A percentile compares a stretch with the other conserved stretches of the same genome.
Evolutionary conservation across 805 yeast genomes (phyloP).

Genomic region (Nakazawaea molendinolei): DNA sequence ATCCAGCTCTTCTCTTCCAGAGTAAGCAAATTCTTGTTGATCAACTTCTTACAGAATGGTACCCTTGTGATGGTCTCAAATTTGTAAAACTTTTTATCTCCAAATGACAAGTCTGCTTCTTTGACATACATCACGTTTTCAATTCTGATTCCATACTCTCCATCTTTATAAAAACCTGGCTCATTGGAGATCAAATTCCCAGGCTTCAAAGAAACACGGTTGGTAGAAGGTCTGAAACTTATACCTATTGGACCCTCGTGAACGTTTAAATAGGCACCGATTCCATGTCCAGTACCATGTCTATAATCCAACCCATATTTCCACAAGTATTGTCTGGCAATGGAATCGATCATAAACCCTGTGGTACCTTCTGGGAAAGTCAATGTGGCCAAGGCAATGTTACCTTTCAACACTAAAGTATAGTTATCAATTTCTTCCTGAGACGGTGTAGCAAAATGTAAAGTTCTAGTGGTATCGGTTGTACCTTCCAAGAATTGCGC

Average conservation of each 20-base stretch:
- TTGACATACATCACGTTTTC: constrained; percentile 43
- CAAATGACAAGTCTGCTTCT: constrained; percentile 29
- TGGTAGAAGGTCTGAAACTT: constrained; percentile 46
- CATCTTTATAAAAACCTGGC: constrained; percentile 58
- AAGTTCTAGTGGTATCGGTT: constrained; percentile 57
- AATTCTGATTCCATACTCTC: constrained; percentile 53
- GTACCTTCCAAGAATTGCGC: constrained; percentile 59
- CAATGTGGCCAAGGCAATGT: constrained; percentile 40
- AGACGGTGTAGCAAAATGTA: constrained; percentile 45
- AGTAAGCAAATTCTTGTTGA: constrained; percentile 36
- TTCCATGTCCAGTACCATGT: constrained; percentile 63
- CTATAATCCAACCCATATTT: constrained; percentile 48
- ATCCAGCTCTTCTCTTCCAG: constrained; percentile 43
- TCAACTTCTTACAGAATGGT: constrained; percentile 49
- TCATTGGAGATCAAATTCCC: constrained; percentile 56
- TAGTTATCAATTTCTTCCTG: constrained; percentile 41
- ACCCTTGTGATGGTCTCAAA: constrained; percentile 54
- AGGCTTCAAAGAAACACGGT: constrained; percentile 34
- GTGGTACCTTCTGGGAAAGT: constrained; percentile 50
- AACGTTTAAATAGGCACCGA: constrained; percentile 54
- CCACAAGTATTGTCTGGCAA: constrained; percentile 58
- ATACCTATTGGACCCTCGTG: constrained; percentile 64
- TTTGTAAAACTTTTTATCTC: constrained; percentile 37
- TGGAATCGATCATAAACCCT: constrained; percentile 46
- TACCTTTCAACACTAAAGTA: constrained; percentile 54